Percentiles rank a stretch among this genome's conserved stretches.
Evolutionary conservation across 2,329 filamentous ascomycete species (phyloP).

Genomic region (Tolypocladium guangdongense): DNA sequence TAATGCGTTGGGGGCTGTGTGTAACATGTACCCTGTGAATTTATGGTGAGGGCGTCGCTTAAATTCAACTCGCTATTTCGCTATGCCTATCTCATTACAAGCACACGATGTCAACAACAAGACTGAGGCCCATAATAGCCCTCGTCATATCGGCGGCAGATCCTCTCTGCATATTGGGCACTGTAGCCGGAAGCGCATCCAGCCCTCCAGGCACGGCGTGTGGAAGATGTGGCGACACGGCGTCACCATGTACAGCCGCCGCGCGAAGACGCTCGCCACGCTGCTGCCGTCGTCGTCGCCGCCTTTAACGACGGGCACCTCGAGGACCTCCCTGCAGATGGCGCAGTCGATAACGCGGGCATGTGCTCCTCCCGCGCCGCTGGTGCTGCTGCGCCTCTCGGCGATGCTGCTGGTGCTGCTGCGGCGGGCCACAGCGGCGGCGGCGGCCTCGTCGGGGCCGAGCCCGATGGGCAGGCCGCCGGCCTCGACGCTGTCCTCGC

Average conservation of each 20-base stretch:
- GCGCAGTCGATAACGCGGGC: slow-evolving; percentile 70
- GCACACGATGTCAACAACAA: neutral
- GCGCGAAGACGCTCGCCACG: slow-evolving; percentile 60
- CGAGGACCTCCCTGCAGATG: slow-evolving; percentile 85
- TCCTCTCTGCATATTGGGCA: slow-evolving; percentile 93
- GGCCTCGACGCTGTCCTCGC: slow-evolving; percentile 71
- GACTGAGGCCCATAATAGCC: neutral
- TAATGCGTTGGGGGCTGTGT: too few relatives aligned
- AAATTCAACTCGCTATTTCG: neutral
- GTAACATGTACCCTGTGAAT: neutral
- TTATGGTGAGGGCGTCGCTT: neutral
- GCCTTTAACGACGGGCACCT: slow-evolving; percentile 68
- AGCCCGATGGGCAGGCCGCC: slow-evolving; percentile 73
- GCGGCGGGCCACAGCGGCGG: slow-evolving; percentile 5
- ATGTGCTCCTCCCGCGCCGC: slow-evolving; percentile 5
- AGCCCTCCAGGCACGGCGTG: slow-evolving; percentile 80
- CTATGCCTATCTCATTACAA: neutral
- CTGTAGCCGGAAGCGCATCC: slow-evolving; percentile 88
- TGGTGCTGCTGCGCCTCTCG: slow-evolving; percentile 3
- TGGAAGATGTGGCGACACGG: slow-evolving; percentile 96
- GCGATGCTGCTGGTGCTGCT: neutral
- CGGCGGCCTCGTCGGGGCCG: slow-evolving; percentile 17
- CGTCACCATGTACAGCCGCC: slow-evolving; percentile 90
- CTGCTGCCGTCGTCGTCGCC: slow-evolving; percentile 44
- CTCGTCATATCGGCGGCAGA: slow-evolving; percentile 62